Base-by-base conservation (phyloP, 345 rosid genomes). In the Populus simonii region DNA sequence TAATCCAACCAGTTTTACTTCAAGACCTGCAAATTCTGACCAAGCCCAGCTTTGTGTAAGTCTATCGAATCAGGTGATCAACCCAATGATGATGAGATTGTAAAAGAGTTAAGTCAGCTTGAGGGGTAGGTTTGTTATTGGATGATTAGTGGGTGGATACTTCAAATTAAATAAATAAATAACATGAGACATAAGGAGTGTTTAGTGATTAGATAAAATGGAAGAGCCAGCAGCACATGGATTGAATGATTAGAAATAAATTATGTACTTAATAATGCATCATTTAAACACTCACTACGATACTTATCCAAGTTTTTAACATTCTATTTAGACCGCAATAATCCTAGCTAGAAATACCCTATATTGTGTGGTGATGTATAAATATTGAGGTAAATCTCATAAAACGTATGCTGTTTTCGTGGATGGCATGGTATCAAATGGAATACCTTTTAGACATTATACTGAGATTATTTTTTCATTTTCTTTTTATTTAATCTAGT, bases 161-260 rank as follows among this genome's bases (percentile, higher is more conserved):
- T 53, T 20, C 9, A 18, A 20, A 68, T 33, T 38, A 22, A 22
- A 68, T 7, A 68, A 20, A 8, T 17, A 22, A 25, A 49, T 55
- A n/a, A 15, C 61, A 61, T 2, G 38, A 27, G 25, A 10, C 68
- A 27, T 20, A 2, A 57, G 25, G 39, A 18, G 8, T n/a, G 8
- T n/a, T 45, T 13, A 22, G n/a, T 38, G 45, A 23, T 70, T 70
- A 20, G 16, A 4, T 6, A 16, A 11, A 27, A 18, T 66, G 38
- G 36, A 66, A 27, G 33, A 45, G 78, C 59, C 68, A 73, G 31
- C 72, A 65, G 70, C 81, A 82, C 79, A 65, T 74, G 70, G 39
- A 74, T 38, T 49, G 72, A 78, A 72, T 70, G 76, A 78, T 78
- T 53, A 74, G 76, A 47, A 70, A 39, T 38, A 62, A 74, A 70